Percentiles rank a stretch among this genome's conserved stretches.
phyloP scores from a whole-genome alignment of 106 monocot species.

The Dioscorea dumetorum region DNA sequence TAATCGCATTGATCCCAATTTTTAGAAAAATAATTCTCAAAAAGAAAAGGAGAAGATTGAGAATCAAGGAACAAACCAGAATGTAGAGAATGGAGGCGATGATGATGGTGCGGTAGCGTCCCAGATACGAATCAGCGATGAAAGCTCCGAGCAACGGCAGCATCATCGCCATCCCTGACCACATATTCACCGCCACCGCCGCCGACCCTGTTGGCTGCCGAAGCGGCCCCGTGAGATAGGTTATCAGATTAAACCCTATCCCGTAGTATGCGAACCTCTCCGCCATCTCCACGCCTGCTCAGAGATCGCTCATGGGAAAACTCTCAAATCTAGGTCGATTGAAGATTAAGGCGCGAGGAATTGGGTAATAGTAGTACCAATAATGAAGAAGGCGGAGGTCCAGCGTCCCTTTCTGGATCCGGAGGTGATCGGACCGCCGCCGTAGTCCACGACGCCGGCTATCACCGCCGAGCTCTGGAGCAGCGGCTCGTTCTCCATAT shows the following conservation, averaged over 20 bases:
- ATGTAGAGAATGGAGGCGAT: conserved; percentile 36
- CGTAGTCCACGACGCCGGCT: not conserved
- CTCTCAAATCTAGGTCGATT: not conserved
- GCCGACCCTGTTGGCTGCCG: conserved; percentile 34
- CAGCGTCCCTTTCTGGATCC: conserved; percentile 19
- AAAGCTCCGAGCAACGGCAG: conserved; percentile 51
- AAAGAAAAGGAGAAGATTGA: not conserved
- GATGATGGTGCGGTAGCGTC: conserved; percentile 40
- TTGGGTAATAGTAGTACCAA: conserved; percentile 2
- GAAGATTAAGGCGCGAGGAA: not conserved
- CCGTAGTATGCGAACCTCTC: conserved; percentile 54
- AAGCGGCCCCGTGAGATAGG: conserved; percentile 51
- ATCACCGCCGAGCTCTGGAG: not conserved
- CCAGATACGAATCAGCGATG: conserved; percentile 46
- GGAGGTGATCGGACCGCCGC: conserved; percentile 10
- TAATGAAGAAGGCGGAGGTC: conserved; percentile 31
- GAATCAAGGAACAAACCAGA: conserved; percentile 10
- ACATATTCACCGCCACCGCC: conserved; percentile 38
- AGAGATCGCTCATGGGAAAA: not conserved
- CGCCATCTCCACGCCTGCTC: conserved; percentile 42
- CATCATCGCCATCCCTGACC: conserved; percentile 35
- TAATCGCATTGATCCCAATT: too few relatives aligned
- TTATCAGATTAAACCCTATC: conserved; percentile 43
- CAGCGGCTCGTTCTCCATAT: not conserved
- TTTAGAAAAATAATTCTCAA: too few relatives aligned